Conservation (phyloP, 2,329 filamentous ascomycete species). For the Coniochaeta sp. region DNA sequence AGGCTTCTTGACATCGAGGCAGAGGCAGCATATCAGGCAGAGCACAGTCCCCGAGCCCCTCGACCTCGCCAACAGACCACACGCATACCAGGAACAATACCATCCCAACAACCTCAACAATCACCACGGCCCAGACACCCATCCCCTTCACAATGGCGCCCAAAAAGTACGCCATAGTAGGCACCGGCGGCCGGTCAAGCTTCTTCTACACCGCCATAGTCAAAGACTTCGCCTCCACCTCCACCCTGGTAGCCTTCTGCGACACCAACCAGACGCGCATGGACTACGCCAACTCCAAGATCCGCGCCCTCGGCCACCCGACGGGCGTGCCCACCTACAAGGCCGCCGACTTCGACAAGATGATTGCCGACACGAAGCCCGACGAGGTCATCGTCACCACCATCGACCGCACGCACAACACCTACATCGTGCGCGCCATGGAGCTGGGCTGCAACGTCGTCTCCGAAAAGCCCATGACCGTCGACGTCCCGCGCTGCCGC, state of each 20-base stretch:
- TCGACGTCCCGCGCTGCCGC: slow-evolving; percentile 46
- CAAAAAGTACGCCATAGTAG: slow-evolving; percentile 43
- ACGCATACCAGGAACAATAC: no score
- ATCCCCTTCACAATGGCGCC: background rate
- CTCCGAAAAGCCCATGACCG: slow-evolving; percentile 61
- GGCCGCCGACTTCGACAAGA: slow-evolving; percentile 47
- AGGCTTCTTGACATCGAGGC: no score
- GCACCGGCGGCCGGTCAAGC: slow-evolving; percentile 50
- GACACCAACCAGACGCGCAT: slow-evolving; percentile 56
- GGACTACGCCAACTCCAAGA: slow-evolving; percentile 44
- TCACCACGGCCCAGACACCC: no score
- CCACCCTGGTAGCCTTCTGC: slow-evolving; percentile 48
- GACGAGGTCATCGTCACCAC: slow-evolving; percentile 58
- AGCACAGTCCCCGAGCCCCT: no score
- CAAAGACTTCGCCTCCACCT: slow-evolving; percentile 41
- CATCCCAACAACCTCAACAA: no score
- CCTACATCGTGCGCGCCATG: slow-evolving; percentile 52
- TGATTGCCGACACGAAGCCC: slow-evolving; percentile 49
- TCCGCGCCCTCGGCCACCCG: slow-evolving; percentile 38
- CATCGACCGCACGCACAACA: slow-evolving; percentile 55
- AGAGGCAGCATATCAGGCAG: no score
- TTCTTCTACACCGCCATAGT: slow-evolving; percentile 56
- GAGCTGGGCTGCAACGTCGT: slow-evolving; percentile 53
- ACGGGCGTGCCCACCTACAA: slow-evolving; percentile 45
- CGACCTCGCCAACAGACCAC: no score